phyloP scores from a whole-genome alignment of 106 monocot species.

The Acorus calamus region DNA sequence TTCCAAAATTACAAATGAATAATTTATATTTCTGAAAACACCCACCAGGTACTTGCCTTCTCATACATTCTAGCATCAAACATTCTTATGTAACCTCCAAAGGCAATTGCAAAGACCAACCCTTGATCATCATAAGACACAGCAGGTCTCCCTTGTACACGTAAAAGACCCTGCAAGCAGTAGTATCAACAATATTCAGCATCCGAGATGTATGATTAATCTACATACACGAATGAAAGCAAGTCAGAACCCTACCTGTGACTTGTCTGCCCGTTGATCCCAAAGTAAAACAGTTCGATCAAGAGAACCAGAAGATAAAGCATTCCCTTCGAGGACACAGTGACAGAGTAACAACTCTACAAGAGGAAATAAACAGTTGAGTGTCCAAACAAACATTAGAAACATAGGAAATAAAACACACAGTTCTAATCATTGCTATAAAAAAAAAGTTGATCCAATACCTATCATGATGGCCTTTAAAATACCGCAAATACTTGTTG shows the following conservation, averaged over 20 bases:
- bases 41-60: constrained; percentile 25
- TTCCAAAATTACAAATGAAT: background rate
- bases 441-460: constrained; percentile 8
- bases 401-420: background rate
- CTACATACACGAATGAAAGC: background rate
- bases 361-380: constrained; percentile 8
- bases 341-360: constrained; percentile 89
- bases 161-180: constrained; percentile 63
- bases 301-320: constrained; percentile 93
- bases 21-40: background rate
- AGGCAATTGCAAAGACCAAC: constrained; percentile 85
- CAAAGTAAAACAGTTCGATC: constrained; percentile 89
- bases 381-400: no score
- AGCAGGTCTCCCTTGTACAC: constrained; percentile 91
- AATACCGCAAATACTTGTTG: constrained; percentile 91
- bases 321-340: constrained; percentile 75
- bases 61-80: constrained; percentile 86
- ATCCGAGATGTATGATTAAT: no score
- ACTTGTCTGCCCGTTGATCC: constrained; percentile 90
- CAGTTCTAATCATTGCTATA: no score
- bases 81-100: constrained; percentile 74
- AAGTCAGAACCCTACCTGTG: constrained; percentile 50
- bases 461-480: constrained; percentile 99
- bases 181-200: no score
- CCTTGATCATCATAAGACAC: constrained; percentile 98